These are phyloP conservation scores for Plectosphaerella sp. DNA, from an alignment of 2,329 filamentous ascomycete species.

Conservation along the genomic window DNA sequence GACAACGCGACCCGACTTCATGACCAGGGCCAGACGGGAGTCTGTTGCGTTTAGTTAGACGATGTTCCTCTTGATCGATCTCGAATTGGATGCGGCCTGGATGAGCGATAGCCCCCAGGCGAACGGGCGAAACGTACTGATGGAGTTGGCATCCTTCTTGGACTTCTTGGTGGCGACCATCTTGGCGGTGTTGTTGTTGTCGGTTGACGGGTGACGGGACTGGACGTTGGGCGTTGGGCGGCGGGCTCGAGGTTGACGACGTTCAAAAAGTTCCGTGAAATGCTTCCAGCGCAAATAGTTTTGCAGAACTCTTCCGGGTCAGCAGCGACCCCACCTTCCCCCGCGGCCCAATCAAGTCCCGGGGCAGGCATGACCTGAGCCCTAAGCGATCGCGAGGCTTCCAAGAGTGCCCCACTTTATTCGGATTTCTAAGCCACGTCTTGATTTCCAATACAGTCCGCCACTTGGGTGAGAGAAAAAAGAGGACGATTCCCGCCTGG, in stretches of 20 bases:
- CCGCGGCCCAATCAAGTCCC: not conserved
- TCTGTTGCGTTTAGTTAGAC: conserved; percentile 15
- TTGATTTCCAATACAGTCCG: conserved; percentile 3
- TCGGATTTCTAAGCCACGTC: conserved; percentile 1
- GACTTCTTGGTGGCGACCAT: conserved; percentile 72
- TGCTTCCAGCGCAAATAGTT: not conserved
- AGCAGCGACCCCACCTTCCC: not conserved
- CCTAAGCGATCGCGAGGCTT: not conserved
- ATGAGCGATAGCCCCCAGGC: not conserved
- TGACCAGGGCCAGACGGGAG: conserved; percentile 57
- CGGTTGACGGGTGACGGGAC: conserved; percentile 17
- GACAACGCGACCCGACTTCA: conserved; percentile 73
- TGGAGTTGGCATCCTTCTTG: conserved; percentile 83
- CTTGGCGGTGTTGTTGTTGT: conserved; percentile 42
- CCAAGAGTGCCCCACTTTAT: not conserved
- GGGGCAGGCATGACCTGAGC: not conserved
- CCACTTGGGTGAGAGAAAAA: conserved; percentile 5
- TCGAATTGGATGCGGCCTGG: not conserved
- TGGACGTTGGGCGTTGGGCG: conserved; percentile 7
- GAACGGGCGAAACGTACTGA: conserved; percentile 15
- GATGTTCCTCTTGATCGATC: not conserved
- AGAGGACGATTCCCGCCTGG: not conserved
- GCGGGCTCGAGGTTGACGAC: conserved; percentile 7
- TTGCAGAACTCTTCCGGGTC: not conserved
- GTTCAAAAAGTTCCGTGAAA: not conserved